Evolutionary conservation across 345 rosid species (phyloP).

Genomic region (Clarkia xantiana): DNA sequence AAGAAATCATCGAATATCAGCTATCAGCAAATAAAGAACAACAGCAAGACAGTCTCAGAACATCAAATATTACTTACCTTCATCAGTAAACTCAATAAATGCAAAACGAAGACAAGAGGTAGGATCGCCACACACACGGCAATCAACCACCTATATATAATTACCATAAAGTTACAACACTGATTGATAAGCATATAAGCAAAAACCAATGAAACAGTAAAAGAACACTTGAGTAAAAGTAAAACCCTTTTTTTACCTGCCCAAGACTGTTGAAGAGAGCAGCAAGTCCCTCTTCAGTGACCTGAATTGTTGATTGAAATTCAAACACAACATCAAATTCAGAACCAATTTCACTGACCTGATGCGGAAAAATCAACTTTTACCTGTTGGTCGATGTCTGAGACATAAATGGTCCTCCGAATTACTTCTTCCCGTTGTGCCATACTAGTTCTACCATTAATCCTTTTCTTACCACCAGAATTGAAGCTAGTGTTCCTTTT

Average conservation of each 20-base stretch:
- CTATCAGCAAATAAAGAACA: no score
- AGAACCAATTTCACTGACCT: background rate
- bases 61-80: conserved; percentile 35
- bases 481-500: conserved; percentile 47
- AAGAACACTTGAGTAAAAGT: no score
- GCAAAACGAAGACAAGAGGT: conserved; percentile 92
- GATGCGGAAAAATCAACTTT: background rate
- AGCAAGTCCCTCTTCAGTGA: conserved; percentile 90
- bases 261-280: conserved; percentile 69
- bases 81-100: conserved; percentile 80
- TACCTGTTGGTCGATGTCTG: conserved; percentile 76
- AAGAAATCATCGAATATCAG: conserved; percentile 3
- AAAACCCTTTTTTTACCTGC: conserved; percentile 24
- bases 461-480: conserved; percentile 65
- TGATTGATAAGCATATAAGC: no score
- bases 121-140: conserved; percentile 92
- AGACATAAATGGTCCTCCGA: conserved; percentile 70
- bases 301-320: conserved; percentile 19
- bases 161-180: no score
- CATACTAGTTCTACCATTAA: conserved; percentile 64
- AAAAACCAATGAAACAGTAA: no score
- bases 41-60: no score
- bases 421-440: conserved; percentile 88
- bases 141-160: conserved; percentile 50
- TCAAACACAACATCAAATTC: background rate